Percentiles rank a stretch among this genome's conserved stretches.
Evolutionary conservation across 148 eudicot species (phyloP).

Genomic region (Diospyros kaki): DNA sequence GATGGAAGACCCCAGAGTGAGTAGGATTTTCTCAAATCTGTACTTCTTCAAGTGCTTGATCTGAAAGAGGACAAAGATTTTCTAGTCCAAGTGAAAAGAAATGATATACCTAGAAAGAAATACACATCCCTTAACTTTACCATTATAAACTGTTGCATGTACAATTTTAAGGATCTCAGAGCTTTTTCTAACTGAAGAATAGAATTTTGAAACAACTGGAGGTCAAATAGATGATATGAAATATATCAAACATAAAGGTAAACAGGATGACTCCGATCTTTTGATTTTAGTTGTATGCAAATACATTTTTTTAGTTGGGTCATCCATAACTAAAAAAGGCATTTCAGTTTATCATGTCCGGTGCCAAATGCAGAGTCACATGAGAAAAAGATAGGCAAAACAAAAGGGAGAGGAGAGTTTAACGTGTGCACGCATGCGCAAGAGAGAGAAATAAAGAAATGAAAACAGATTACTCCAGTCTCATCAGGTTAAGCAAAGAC

Average conservation of each 20-base stretch:
- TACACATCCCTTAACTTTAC: background rate
- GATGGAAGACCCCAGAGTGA: background rate
- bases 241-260: background rate
- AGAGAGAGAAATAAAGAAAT: background rate
- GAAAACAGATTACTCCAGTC: background rate
- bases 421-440: background rate
- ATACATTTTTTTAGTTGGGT: background rate
- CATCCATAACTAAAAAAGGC: background rate
- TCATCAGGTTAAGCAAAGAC: no score
- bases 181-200: background rate
- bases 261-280: background rate
- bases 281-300: background rate
- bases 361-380: no score
- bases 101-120: background rate
- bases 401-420: background rate
- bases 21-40: background rate
- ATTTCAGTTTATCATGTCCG: background rate
- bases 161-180: background rate
- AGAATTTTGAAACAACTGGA: background rate
- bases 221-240: background rate
- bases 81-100: background rate
- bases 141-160: background rate
- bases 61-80: background rate
- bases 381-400: no score
- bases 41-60: background rate